phyloP scores from a whole-genome alignment of 805 yeast species.

The Ogataea ganodermae region DNA sequence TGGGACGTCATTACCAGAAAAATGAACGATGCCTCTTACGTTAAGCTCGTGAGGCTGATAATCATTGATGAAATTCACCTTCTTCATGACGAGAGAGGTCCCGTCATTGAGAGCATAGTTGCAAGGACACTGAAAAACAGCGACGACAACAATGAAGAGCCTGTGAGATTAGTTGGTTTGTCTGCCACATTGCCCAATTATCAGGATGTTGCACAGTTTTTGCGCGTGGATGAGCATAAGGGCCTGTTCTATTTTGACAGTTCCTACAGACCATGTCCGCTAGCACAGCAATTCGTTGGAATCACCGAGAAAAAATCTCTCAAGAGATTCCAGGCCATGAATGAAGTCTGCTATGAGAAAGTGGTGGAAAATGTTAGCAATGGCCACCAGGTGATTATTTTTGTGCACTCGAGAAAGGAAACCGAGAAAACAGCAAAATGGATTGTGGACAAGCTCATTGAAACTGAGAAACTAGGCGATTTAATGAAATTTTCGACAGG shows the following conservation, averaged over 20 bases:
- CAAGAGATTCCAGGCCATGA: slow-evolving; percentile 78
- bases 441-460: slow-evolving; percentile 62
- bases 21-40: slow-evolving; percentile 62
- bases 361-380: slow-evolving; percentile 61
- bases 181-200: slow-evolving; percentile 94
- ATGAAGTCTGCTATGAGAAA: slow-evolving; percentile 86
- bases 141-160: slow-evolving; percentile 40
- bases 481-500: slow-evolving; percentile 53
- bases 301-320: slow-evolving; percentile 81
- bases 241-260: slow-evolving; percentile 84
- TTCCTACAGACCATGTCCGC: slow-evolving; percentile 87
- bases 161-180: slow-evolving; percentile 74
- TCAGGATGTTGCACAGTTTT: slow-evolving; percentile 78
- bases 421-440: slow-evolving; percentile 81
- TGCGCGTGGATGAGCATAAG: slow-evolving; percentile 58
- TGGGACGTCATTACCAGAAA: slow-evolving; percentile 97
- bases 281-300: slow-evolving; percentile 86
- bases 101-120: slow-evolving; percentile 86
- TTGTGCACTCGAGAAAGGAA: slow-evolving; percentile 93
- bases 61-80: slow-evolving; percentile 93
- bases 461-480: slow-evolving; percentile 50
- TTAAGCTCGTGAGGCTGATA: slow-evolving; percentile 63
- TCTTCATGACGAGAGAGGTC: slow-evolving; percentile 93
- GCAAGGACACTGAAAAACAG: slow-evolving; percentile 64
- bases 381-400: slow-evolving; percentile 79